Evolutionary conservation across 2,329 filamentous ascomycete genomes (phyloP), one percentile per base, ranked within the genome.

Genomic region (Aspergillus unguis): DNA sequence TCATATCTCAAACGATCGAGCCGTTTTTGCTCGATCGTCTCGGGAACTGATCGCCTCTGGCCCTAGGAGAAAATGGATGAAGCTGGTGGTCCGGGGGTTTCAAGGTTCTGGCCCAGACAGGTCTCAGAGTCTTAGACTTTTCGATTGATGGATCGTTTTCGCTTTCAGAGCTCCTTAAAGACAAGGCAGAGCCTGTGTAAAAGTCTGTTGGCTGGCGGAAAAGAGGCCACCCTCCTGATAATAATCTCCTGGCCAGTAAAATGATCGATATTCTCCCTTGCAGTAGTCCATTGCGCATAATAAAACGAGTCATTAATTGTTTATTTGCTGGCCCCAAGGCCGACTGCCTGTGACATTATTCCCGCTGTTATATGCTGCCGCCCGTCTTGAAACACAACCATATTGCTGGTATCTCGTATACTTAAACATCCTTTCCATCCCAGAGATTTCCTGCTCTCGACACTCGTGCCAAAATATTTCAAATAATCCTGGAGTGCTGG

Each of bases 51-150:
- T 49, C 50, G 46, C 38, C 44, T n/a, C 28, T 48, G 23, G 17
- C 35, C 26, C 31, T 43, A 40, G 25, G 2, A 31, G 37, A 53
- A 11, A 35, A 48, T 8, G 37, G 33, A 27, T n/a, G 44, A 44
- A 32, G 17, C 26, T 31, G 44, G 36, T 44, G 45, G 46, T 44
- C 40, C 51, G 46, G 38, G 45, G 50, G 28, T 4, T 42, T 45
- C 51, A 32, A 43, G 43, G 50, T 37, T 50, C 51, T 53, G 51
- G 46, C 37, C 46, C 51, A 35, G 46, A 38, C 36, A 31, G 26
- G 42, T 46, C 41, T 44, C 27, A 29, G 44, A 25, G 29, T 23
- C 43, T 52, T 48, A 46, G 38, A 42, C 33, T 38, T 31, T 27
- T 44, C 40, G 41, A 44, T 43, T 48, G 55, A 55, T 17, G 17